Conservation (phyloP, 192 early-diverging fungal genomes). For the Kickxella alabastrina region DNA sequence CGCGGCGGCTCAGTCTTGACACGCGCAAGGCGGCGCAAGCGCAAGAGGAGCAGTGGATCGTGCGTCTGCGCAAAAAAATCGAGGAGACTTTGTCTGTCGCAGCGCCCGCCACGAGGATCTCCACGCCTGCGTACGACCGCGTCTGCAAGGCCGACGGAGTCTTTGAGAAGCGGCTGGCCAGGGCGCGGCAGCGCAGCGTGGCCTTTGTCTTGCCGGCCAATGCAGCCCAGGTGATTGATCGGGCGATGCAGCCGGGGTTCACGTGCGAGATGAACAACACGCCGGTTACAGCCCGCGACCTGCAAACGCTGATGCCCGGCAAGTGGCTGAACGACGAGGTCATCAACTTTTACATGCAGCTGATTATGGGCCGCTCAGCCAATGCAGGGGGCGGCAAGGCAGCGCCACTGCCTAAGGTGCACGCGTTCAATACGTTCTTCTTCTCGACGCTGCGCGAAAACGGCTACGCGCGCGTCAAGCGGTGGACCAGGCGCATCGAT, state of each 20-base stretch:
- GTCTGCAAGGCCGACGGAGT: conserved; percentile 14
- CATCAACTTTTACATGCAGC: conserved; percentile 88
- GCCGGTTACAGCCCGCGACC: conserved; percentile 57
- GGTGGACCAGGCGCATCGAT: conserved; percentile 75
- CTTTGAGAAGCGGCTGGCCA: conserved; percentile 25
- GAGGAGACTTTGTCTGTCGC: conserved; percentile 25
- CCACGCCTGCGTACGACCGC: conserved; percentile 41
- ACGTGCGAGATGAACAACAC: conserved; percentile 51
- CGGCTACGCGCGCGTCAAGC: conserved; percentile 69
- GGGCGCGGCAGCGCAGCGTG: too few species aligned
- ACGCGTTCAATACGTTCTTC: conserved; percentile 93
- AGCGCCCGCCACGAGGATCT: conserved; percentile 1
- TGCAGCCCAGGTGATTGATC: conserved; percentile 18
- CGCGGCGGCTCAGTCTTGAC: too few species aligned
- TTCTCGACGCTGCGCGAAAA: conserved; percentile 64
- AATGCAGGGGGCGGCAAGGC: too few species aligned
- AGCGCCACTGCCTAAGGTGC: conserved; percentile 69
- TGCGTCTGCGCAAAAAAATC: conserved; percentile 38
- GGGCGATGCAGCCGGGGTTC: conserved; percentile 16
- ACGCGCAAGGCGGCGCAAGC: not conserved
- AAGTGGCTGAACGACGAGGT: conserved; percentile 96
- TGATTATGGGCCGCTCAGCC: conserved; percentile 67
- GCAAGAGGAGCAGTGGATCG: conserved; percentile 25
- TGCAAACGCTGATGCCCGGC: conserved; percentile 66
- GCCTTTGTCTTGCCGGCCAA: conserved; percentile 21